Evolutionary conservation across 2,329 filamentous ascomycete genomes (phyloP), one percentile per base, ranked within the genome.

Genomic region (Verticillium zaregamsianum): DNA sequence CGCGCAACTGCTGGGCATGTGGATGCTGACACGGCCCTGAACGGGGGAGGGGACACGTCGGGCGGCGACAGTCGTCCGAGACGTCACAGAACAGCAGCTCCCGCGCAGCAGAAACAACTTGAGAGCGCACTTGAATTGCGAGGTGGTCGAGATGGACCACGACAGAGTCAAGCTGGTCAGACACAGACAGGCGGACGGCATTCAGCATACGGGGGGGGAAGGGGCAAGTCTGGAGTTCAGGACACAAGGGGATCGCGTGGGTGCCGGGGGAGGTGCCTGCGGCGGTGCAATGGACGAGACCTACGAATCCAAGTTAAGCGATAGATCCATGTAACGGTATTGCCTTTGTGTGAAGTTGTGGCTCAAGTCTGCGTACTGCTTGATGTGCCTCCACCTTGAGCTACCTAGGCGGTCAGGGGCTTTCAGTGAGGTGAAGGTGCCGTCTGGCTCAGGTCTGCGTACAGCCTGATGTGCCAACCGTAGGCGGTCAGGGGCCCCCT

Each of bases 1-100:
- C 61, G 89, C 98, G 61, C 95, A 99, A 79, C 85, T 98, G 68
- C 80, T 93, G 61, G 96, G 98, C 76, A 99, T 98, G 93, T 95
- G 94, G 89, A 76, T 86, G 66, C 76, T 87, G 63, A 85, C 79
- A 63, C 75, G 79, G 63, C 75, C 77, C 32, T 84, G 64, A 71
- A 17, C 12, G 9, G 55, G 32, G 33, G 23, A 11, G 23, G 20
- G 20, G 11, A 8, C 6, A 25, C n/a, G 8, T 23, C 20, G 3
- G 8, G 8, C 45, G 33, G 45, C 45, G 9, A 23, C n/a, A 49
- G 45, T n/a, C 15, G n/a, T n/a, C 6, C n/a, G 20, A 11, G 23
- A 49, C 20, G 12, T 23, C 40, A n/a, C 8, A 49, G n/a, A n/a
- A 40, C 17, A n/a, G 14, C 15, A n/a, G 15, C 39, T 45, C 5